Evolutionary conservation across 176 grass and related monocot genomes (phyloP).

Genomic region (Alopecurus myosuroides): DNA sequence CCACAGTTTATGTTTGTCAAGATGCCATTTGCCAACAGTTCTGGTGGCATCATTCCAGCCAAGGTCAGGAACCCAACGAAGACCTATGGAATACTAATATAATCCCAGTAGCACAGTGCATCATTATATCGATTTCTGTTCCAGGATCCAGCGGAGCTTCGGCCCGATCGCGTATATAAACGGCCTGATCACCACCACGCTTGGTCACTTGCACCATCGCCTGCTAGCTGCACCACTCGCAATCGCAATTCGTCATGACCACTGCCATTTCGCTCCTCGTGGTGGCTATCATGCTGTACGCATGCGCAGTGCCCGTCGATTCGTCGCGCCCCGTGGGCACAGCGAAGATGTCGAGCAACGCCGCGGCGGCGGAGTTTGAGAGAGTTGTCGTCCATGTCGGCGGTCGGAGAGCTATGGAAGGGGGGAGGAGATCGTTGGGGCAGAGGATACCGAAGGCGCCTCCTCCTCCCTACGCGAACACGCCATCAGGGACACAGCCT

Average conservation of each 20-base stretch:
- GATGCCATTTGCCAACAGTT: background rate
- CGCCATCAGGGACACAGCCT: background rate
- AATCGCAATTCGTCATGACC: background rate
- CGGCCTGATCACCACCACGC: background rate
- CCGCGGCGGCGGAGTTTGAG: background rate
- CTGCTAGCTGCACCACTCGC: background rate
- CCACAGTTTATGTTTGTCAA: background rate
- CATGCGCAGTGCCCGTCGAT: background rate
- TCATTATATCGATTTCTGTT: background rate
- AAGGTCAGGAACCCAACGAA: background rate
- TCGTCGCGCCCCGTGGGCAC: background rate
- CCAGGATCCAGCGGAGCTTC: background rate
- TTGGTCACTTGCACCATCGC: background rate
- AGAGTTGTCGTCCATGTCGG: background rate
- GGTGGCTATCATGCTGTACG: background rate
- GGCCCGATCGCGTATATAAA: background rate
- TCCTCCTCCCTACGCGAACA: background rate
- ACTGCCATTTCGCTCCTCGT: background rate
- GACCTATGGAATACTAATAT: background rate
- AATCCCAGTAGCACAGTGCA: background rate
- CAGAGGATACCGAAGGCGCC: background rate
- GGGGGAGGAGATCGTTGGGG: background rate
- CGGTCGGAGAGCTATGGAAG: background rate
- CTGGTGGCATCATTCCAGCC: background rate
- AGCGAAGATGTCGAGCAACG: background rate